Conservation (phyloP, 2,329 filamentous ascomycete species). For the Pseudogymnoascus destructans region DNA sequence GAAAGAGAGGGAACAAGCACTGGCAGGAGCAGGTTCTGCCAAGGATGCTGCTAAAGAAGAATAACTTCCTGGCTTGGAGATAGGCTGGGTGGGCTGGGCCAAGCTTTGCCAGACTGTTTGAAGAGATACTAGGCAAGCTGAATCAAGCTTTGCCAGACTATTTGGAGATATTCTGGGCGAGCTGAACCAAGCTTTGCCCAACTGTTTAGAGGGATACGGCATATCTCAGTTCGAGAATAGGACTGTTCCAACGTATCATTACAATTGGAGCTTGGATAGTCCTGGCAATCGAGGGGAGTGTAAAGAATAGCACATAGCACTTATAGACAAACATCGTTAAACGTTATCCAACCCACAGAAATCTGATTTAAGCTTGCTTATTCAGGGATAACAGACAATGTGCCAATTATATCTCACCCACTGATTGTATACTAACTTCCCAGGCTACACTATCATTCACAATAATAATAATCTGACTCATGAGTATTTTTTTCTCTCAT, state of each 20-base stretch:
- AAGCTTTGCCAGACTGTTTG: background rate
- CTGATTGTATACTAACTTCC: conserved; percentile 12
- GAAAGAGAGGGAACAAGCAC: conserved; percentile 15
- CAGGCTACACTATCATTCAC: conserved; percentile 13
- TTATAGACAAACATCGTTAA: background rate
- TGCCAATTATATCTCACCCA: conserved; percentile 14
- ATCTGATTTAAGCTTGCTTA: background rate
- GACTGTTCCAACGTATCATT: background rate
- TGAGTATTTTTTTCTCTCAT: background rate
- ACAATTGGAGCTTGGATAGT: background rate
- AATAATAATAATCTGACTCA: background rate
- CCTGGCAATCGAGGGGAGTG: background rate
- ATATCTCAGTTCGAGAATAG: background rate
- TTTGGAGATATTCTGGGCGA: background rate
- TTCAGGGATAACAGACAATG: background rate
- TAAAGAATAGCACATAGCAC: background rate
- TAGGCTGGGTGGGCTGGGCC: background rate
- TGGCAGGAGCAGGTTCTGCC: background rate
- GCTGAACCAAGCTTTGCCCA: background rate
- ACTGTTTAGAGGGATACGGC: background rate
- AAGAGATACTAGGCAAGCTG: background rate
- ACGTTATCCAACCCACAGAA: background rate
- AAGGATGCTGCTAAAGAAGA: background rate
- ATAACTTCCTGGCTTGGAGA: background rate
- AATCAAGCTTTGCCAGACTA: background rate